Percentiles rank a stretch among this genome's conserved stretches.
phyloP scores from a whole-genome alignment of 768 basidiomycete genomes.

The Gloeophyllum trabeum region DNA sequence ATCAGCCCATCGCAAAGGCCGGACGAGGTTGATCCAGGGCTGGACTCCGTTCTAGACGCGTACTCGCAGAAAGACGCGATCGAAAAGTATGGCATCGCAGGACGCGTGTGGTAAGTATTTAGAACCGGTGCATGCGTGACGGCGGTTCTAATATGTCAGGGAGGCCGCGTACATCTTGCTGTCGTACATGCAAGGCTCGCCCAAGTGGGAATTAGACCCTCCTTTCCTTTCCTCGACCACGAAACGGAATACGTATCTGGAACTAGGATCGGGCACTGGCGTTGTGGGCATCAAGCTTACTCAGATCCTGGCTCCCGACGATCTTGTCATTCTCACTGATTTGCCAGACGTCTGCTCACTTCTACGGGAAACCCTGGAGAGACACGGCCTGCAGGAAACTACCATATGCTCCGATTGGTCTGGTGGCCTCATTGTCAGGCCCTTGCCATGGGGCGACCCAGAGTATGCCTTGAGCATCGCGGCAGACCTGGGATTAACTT shows the following conservation, averaged over 20 bases:
- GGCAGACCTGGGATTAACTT: slow-evolving; percentile 19
- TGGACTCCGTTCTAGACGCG: slow-evolving; percentile 15
- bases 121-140: slow-evolving; percentile 1
- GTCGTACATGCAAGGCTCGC: slow-evolving; percentile 9
- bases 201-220: slow-evolving; percentile 26
- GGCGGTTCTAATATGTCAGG: slow-evolving; percentile 7
- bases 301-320: slow-evolving; percentile 22
- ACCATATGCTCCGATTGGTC: too few species aligned
- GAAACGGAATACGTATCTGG: slow-evolving; percentile 33
- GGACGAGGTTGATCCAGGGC: neutral
- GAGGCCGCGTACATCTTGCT: slow-evolving; percentile 16
- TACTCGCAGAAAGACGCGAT: slow-evolving; percentile 48
- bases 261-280: slow-evolving; percentile 75
- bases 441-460: slow-evolving; percentile 62
- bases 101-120: slow-evolving; percentile 62
- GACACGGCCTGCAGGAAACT: neutral
- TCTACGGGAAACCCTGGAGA: slow-evolving; percentile 27
- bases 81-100: slow-evolving; percentile 68
- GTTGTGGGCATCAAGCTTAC: slow-evolving; percentile 42
- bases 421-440: slow-evolving; percentile 29
- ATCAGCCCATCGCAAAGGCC: slow-evolving; percentile 21
- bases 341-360: slow-evolving; percentile 60
- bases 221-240: slow-evolving; percentile 23
- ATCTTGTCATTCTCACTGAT: slow-evolving; percentile 51
- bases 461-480: slow-evolving; percentile 30